Percentiles rank a stretch among this genome's conserved stretches.
These are phyloP conservation scores for Colletotrichum sp. DNA, from an alignment of 2,329 filamentous ascomycete species.

Conservation along the genomic window DNA sequence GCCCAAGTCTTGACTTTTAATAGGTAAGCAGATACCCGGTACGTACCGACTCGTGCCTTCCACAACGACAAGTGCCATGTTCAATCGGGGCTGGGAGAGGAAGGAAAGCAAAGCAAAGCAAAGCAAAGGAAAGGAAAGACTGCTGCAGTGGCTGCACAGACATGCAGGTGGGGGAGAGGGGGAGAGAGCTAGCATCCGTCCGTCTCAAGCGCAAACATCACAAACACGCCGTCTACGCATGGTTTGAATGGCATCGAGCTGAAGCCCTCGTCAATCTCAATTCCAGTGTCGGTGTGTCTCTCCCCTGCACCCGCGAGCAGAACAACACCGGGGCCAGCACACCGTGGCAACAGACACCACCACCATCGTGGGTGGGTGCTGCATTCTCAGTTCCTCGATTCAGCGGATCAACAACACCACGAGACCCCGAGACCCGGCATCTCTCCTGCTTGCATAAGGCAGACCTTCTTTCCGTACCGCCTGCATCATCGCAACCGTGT, in stretches of 20 bases:
- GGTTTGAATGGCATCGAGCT: neutral
- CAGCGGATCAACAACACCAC: neutral
- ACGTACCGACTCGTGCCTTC: neutral
- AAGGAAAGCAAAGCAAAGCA: neutral
- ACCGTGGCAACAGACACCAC: neutral
- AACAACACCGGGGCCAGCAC: neutral
- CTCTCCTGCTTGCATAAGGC: neutral
- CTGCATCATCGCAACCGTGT: neutral
- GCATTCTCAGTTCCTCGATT: neutral
- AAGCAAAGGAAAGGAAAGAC: neutral
- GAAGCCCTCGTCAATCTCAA: neutral
- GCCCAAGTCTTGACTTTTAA: neutral
- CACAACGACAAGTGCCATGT: neutral
- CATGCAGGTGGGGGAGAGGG: neutral
- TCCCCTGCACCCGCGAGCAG: neutral
- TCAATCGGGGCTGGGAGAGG: neutral
- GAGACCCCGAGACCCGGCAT: neutral
- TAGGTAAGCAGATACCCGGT: neutral
- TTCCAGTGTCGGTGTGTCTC: conserved; percentile 1
- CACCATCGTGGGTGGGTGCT: neutral
- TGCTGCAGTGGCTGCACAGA: neutral
- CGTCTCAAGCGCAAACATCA: conserved; percentile 13
- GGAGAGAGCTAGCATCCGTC: neutral
- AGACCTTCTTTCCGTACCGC: neutral
- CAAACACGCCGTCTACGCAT: neutral